Percentiles rank a stretch among this genome's conserved stretches.
These are phyloP conservation scores for Paramecium biaurelia DNA, from an alignment of 73 alveolate genomes.

Conservation along the genomic window DNA sequence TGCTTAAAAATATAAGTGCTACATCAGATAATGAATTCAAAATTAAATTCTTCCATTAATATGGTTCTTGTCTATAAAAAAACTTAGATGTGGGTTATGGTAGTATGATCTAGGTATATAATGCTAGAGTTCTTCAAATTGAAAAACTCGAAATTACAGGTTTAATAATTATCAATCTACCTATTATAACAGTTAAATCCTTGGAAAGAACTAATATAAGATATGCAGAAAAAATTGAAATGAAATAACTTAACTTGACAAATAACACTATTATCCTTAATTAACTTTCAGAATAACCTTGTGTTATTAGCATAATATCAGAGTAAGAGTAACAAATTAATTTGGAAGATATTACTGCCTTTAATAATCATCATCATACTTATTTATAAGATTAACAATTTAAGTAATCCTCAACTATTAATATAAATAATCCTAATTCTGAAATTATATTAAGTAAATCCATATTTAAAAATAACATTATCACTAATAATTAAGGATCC, in stretches of 20 bases:
- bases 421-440: not conserved
- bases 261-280: not conserved
- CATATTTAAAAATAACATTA: not conserved
- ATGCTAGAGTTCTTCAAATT: not conserved
- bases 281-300: not conserved
- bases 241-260: not conserved
- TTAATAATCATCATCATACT: not conserved
- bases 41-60: not conserved
- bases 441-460: not conserved
- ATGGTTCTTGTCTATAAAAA: not conserved
- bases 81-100: not conserved
- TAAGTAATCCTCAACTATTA: not conserved
- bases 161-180: not conserved
- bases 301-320: not conserved
- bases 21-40: not conserved
- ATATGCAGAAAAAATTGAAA: not conserved
- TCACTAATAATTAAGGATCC: not conserved
- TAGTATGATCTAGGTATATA: not conserved
- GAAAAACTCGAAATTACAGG: not conserved
- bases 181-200: not conserved
- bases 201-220: not conserved
- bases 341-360: not conserved
- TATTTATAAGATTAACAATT: not conserved
- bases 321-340: not conserved
- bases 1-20: not conserved